Evolutionary conservation across 2,329 filamentous ascomycete genomes (phyloP), one percentile per base, ranked within the genome.

Genomic region (Diaporthe vexans): DNA sequence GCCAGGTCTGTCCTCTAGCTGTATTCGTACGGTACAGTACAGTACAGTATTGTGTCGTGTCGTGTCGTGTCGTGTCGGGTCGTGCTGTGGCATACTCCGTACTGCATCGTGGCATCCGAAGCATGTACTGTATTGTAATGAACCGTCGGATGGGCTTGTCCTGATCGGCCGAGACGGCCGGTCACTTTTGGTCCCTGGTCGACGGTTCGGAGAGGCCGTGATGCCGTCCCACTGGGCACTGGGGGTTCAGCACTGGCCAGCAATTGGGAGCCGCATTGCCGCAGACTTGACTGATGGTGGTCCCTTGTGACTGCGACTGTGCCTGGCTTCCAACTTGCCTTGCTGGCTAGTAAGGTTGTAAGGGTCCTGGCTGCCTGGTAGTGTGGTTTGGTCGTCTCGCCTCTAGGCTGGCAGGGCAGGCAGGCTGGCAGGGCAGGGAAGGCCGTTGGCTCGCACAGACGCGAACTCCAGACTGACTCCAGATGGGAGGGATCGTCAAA

Each of bases 191-290:
- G 40, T 43, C 40, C 40, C 40, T 43, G 40, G 40, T 6, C 40
- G 15, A 52, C 63, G 63, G 63, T 68, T 68, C 63, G 63, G 63
- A 68, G 63, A 68, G 63, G 63, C 63, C 63, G 63, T 68, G 33
- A 68, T 68, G 63, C 63, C 63, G 48, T 68, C 63, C 63, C 63
- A 68, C 63, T 54, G 63, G 63, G 46, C 40, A 46, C 40, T 29
- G 24, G 37, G 43, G 43, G 43, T 17, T 19, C 4, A 63, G 63
- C 63, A 68, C 48, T 40, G 48, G 33, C 48, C 48, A 54, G 29
- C 33, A 8, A 19, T 21, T 54, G 63, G 63, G 63, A 68, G 63
- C 63, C 63, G 63, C 48, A 68, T 35, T n/a, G 40, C 40, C 40
- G 40, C 15, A 43, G 13, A 43, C 6, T 17, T 43, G 40, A 43